Evolutionary conservation across 225 moss, liverwort and hornwort genomes (phyloP).

Genomic region (Asterella californica): DNA sequence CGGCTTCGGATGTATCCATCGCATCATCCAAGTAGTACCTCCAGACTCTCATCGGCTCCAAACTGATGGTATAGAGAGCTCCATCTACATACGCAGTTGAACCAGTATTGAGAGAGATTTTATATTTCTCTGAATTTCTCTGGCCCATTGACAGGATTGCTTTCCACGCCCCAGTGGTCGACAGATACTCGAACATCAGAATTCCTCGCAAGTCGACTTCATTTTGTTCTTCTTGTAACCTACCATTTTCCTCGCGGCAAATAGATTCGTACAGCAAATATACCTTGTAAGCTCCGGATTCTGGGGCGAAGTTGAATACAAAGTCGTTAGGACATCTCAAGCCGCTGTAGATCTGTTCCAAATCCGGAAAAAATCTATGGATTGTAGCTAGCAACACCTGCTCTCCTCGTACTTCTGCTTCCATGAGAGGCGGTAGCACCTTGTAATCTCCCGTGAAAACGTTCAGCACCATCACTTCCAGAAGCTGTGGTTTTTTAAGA

Average conservation of each 20-base stretch:
- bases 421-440: not conserved
- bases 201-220: not conserved
- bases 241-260: not conserved
- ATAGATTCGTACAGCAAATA: not conserved
- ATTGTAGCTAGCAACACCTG: not conserved
- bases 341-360: not conserved
- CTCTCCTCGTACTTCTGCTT: not conserved
- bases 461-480: not conserved
- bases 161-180: not conserved
- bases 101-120: not conserved
- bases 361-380: not conserved
- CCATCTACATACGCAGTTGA: not conserved
- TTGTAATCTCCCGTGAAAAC: not conserved
- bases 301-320: not conserved
- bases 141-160: not conserved
- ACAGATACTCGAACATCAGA: not conserved
- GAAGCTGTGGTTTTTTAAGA: not conserved
- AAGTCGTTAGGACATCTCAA: not conserved
- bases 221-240: not conserved
- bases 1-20: not conserved
- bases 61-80: not conserved
- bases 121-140: not conserved
- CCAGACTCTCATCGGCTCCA: not conserved
- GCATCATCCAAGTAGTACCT: not conserved
- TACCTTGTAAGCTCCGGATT: not conserved